Evolutionary conservation across 2,329 filamentous ascomycete species (phyloP).

Genomic region (Fusarium verrucosum): DNA sequence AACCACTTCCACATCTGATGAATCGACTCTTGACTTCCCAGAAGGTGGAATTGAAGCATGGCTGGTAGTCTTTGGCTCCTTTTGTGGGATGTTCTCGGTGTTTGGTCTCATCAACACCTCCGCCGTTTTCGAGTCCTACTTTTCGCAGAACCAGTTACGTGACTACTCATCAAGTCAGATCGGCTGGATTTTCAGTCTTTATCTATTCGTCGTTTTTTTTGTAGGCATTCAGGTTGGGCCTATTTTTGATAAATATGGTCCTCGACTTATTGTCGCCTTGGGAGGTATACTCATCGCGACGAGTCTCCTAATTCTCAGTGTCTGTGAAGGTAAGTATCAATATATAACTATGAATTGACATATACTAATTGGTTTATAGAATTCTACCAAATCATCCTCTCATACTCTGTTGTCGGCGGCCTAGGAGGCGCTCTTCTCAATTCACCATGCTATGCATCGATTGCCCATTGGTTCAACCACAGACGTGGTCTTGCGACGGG

Average conservation of each 20-base stretch:
- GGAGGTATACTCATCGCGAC: slow-evolving; percentile 71
- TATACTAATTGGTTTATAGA: no score
- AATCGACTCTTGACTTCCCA: slow-evolving; percentile 18
- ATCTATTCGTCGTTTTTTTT: slow-evolving; percentile 83
- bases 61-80: slow-evolving; percentile 76
- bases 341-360: no score
- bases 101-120: slow-evolving; percentile 73
- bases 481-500: slow-evolving; percentile 81
- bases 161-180: slow-evolving; percentile 72
- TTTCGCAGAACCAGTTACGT: slow-evolving; percentile 75
- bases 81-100: slow-evolving; percentile 70
- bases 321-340: slow-evolving; percentile 70
- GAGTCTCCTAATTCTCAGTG: slow-evolving; percentile 72
- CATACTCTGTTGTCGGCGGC: slow-evolving; percentile 78
- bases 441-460: slow-evolving; percentile 76
- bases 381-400: slow-evolving; percentile 84
- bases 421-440: slow-evolving; percentile 79
- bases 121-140: slow-evolving; percentile 74
- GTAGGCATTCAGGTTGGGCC: slow-evolving; percentile 84
- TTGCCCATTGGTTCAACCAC: slow-evolving; percentile 81
- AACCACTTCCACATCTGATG: background rate
- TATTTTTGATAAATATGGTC: slow-evolving; percentile 80
- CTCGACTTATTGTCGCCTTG: slow-evolving; percentile 69
- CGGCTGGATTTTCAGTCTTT: slow-evolving; percentile 89
- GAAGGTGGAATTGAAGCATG: slow-evolving; percentile 75